Base-by-base conservation (phyloP, 2,329 filamentous ascomycete species). In the Venturia nashicola region DNA sequence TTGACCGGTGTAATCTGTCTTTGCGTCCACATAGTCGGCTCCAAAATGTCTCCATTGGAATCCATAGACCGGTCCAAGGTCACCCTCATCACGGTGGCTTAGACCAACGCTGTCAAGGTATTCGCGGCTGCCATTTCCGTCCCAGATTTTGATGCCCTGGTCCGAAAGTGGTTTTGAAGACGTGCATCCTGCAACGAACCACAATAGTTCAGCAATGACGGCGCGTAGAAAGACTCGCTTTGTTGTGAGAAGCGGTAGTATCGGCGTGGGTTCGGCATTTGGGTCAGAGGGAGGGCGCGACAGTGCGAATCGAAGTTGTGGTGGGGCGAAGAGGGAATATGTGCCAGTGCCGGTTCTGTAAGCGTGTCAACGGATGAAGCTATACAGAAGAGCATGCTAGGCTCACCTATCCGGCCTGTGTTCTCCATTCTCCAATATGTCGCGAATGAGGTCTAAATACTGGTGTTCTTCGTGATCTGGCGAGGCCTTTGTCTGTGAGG, bases 41-140 rank as follows among this genome's bases (percentile, higher is more conserved):
- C 94, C 94, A 71, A 99, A 99, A 76, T 97, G 93, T 3, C 94
- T 89, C 94, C 94, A 99, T 77, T 99, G 94, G 78, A 99, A 99
- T 1, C 94, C 94, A 73, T 99, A 99, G 0, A 97, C 92, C 39
- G 94, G 94, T 0, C 94, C 94, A 0, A 99, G 81, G 72, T 99
- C 94, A 68, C 94, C 94, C 23, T 87, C 89, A 62, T 85, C 90
- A 65, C 93, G 90, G 72, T 96, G 86, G 0, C 81, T 80, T 7
- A 97, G 83, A 0, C 93, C 93, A 1, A 94, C 83, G 67, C 81
- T 86, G 78, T 99, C 93, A 44, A 99, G 88, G 74, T 89, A 97
- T 71, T 86, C 88, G 70, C 94, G 89, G 59, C 87, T 91, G 54
- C 93, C 94, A 73, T 99, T 99, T 70, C 92, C 93, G 73, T 99